These are phyloP conservation scores for Xylariaceae sp. DNA, from an alignment of 2,329 filamentous ascomycete genomes.

Conservation along the genomic window DNA sequence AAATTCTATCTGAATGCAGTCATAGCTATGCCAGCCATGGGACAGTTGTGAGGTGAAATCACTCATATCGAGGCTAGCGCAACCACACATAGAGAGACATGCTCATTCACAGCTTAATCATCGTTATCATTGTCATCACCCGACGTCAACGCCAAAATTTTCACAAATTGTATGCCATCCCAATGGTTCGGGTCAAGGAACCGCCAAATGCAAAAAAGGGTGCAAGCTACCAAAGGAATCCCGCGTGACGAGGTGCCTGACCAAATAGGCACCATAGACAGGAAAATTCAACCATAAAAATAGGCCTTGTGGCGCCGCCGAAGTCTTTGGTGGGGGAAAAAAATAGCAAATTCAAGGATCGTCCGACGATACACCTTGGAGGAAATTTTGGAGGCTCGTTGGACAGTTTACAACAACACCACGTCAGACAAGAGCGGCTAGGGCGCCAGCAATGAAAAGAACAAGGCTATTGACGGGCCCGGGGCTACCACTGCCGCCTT, in stretches of 20 bases:
- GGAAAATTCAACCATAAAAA: background rate
- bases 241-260: background rate
- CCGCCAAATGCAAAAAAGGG: too few relatives aligned
- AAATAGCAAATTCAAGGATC: too few relatives aligned
- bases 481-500: constrained; percentile 5
- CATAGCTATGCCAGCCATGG: background rate
- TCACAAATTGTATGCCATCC: too few relatives aligned
- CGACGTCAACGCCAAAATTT: background rate
- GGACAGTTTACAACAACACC: background rate
- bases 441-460: constrained; percentile 21
- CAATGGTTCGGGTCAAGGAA: too few relatives aligned
- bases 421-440: constrained; percentile 20
- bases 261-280: background rate
- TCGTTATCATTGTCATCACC: background rate
- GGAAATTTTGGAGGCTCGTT: background rate
- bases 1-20: background rate
- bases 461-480: constrained; percentile 9
- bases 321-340: constrained; percentile 3
- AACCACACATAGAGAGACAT: background rate
- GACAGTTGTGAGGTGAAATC: background rate
- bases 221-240: background rate
- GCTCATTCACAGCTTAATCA: background rate
- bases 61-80: background rate
- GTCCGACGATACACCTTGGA: background rate
- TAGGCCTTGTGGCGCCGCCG: background rate